These are phyloP conservation scores for Kokia cookei DNA, from an alignment of 441 rosid species.

Conservation along the genomic window DNA sequence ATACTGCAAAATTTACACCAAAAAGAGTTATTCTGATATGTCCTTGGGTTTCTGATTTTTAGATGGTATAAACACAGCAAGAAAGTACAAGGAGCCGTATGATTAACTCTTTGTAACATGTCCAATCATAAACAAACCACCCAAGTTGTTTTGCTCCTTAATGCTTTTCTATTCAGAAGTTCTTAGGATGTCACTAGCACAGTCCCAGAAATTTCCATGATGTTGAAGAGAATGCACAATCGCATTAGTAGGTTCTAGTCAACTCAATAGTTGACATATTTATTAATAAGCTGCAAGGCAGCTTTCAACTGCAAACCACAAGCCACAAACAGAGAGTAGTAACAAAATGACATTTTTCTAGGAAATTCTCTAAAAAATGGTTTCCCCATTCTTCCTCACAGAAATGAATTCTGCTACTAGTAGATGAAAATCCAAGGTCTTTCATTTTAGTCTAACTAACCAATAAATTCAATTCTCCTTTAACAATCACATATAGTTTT, in stretches of 20 bases:
- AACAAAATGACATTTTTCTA: not conserved
- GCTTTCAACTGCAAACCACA: not conserved
- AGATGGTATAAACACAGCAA: not conserved
- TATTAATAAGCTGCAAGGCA: not conserved
- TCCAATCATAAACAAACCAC: not conserved
- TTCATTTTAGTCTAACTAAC: not conserved
- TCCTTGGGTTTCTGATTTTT: not conserved
- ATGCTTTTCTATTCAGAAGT: not conserved
- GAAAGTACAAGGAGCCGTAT: not conserved
- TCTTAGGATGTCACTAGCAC: not conserved
- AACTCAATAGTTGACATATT: not conserved
- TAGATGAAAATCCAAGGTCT: not conserved
- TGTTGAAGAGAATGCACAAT: not conserved
- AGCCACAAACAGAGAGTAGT: not conserved
- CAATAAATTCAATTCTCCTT: not conserved
- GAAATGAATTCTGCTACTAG: not conserved
- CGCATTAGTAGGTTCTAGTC: not conserved
- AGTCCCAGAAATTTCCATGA: not conserved
- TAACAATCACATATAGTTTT: not conserved
- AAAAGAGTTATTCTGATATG: not conserved
- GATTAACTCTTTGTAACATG: not conserved
- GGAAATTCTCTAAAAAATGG: not conserved
- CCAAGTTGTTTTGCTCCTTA: not conserved
- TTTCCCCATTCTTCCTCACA: not conserved
- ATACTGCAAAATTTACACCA: conserved; percentile 37